Evolutionary conservation across 2,329 filamentous ascomycete genomes (phyloP), one percentile per base, ranked within the genome.

Genomic region (Aplosporella prunicola): DNA sequence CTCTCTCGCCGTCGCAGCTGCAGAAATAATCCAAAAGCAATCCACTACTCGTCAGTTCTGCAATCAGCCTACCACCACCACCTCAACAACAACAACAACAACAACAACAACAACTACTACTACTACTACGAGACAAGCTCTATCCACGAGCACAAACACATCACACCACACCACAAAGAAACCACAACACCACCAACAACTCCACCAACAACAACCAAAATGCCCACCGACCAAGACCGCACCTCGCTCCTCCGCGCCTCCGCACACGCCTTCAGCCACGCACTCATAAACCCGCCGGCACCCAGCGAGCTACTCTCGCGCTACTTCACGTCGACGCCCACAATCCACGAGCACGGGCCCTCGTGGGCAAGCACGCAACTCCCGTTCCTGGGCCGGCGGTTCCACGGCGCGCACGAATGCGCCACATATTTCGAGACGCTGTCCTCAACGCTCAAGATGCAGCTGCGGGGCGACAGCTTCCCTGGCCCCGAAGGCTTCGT

Each of bases 311-410:
- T 39, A 13, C 17, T 39, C 17, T 4, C n/a, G 17, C 16, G 10
- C 9, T 32, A 25, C 36, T 33, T 39, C 16, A 32, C 30, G 16
- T 11, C 20, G 14, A 10, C 18, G 10, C 36, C 36, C 9, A 27
- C 23, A 11, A 33, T 39, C 30, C 23, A 28, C 14, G 36, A 39
- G 9, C 36, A 39, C 30, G 36, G 36, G 6, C 36, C 36, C 11
- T 13, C 31, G 23, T 39, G 29, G 23, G 24, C 36, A n/a, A 3
- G 24, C 10, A 4, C 11, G 9, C 30, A 20, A 5, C 36, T 39
- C 5, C 36, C 36, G 10, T 39, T 39, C 24, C 24, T 33, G 17
- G 30, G 30, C 13, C 23, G 14, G 8, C 24, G 23, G 7, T 33
- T 33, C 30, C 10, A 9, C 18, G 30, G 36, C 20, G 10, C 7